Base-by-base conservation (phyloP, 805 yeast species). In the Wickerhamomyces canadensis region DNA sequence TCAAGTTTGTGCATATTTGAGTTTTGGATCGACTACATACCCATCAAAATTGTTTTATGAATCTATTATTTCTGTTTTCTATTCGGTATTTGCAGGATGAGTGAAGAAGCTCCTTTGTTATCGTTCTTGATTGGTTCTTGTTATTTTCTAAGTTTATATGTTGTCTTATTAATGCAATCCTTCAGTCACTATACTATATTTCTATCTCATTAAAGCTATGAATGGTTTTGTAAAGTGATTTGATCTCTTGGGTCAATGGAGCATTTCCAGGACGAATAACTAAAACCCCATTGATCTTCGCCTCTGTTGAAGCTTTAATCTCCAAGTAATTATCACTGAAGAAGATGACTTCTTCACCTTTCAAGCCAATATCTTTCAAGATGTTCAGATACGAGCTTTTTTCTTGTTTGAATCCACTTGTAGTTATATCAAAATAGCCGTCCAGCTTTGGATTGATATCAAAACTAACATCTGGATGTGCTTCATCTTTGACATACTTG, bases 381-480 rank as follows among this genome's bases (percentile, higher is more conserved):
- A 89, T 91, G 23, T 57, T 72, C 8, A 34, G 45, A 55, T 89
- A 89, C 14, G 94, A 82, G 8, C 49, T 34, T 1, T 57, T 21
- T 17, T 74, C 81, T 14, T 61, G 67, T 55, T 89, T 89, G 43
- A 68, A 73, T 0, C 98, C 97, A 2, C 87, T 76, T 9, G 88
- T 85, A 25, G 78, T 78, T 23, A 95, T 87, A 59, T 89, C 98
- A 54, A 77, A 89, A 61, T 87, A 89, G 13, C 82, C 94, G 6
- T 63, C 42, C 16, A 89, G 54, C 17, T 57, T 55, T 1, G 59
- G 56, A 30, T 74, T 82, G 51, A 86, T 57, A 56, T 84, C 84
- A 11, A 60, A 41, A 18, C 64, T 54, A n/a, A n/a, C n/a, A 8
- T 51, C 57, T 6, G 58, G 57, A 9, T 60, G 59, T 5, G 9